Conservation (phyloP, 805 yeast species). For the Hanseniaspora hatyaiensis region DNA sequence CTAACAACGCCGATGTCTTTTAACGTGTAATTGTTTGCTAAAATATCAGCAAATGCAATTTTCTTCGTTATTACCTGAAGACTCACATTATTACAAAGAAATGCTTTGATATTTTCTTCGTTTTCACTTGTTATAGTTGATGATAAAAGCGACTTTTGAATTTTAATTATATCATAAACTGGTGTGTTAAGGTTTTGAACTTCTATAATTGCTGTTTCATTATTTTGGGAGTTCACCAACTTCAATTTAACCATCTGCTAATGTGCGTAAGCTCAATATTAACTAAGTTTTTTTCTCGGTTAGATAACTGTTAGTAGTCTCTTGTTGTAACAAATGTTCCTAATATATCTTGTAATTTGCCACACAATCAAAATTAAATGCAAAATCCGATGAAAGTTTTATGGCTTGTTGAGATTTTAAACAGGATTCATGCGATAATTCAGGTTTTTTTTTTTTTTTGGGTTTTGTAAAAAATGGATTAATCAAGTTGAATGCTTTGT, state of each 20-base stretch:
- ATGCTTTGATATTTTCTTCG: slow-evolving; percentile 4
- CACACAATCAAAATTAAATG: too few species aligned
- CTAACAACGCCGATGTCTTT: slow-evolving; percentile 5
- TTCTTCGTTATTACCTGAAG: slow-evolving; percentile 10
- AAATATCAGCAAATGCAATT: not conserved
- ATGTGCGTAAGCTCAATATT: too few species aligned
- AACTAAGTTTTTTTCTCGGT: too few species aligned
- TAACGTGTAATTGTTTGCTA: not conserved
- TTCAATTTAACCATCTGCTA: slow-evolving; percentile 5
- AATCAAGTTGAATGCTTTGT: too few species aligned
- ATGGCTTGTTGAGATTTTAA: too few species aligned
- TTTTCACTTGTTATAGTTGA: not conserved
- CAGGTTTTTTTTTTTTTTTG: too few species aligned
- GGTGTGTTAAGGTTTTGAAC: not conserved
- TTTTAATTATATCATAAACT: slow-evolving; percentile 2
- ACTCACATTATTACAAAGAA: slow-evolving; percentile 3
- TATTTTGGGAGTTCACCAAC: not conserved
- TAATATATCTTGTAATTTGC: too few species aligned
- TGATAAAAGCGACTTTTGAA: not conserved
- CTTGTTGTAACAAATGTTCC: too few species aligned
- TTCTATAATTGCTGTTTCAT: slow-evolving; percentile 10
- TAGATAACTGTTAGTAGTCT: too few species aligned
- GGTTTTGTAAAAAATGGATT: too few species aligned
- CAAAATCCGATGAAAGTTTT: too few species aligned
- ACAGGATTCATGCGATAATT: too few species aligned